phyloP scores from a whole-genome alignment of 176 grass and related monocot species.

The Musa schizocarpa region DNA sequence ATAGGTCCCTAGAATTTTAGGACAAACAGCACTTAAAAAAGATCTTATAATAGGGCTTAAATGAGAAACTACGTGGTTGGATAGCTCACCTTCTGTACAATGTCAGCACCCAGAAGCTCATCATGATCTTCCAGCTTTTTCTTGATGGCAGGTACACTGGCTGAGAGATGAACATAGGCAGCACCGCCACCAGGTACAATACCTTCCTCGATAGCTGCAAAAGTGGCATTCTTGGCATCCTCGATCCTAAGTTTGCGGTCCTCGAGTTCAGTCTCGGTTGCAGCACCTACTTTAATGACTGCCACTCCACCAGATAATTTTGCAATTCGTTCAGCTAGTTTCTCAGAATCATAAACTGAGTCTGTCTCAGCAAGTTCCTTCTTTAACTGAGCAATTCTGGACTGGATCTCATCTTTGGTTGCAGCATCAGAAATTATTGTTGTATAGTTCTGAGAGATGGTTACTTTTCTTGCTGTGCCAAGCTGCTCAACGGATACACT shows the following conservation, averaged over 20 bases:
- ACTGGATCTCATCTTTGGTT: conserved; percentile 10
- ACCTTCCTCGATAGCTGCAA: conserved; percentile 11
- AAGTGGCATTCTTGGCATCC: conserved; percentile 10
- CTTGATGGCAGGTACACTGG: neutral
- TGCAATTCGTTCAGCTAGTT: conserved; percentile 12
- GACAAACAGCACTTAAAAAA: neutral
- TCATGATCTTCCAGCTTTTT: neutral
- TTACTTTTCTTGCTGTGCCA: conserved; percentile 3
- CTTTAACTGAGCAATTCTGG: conserved; percentile 7
- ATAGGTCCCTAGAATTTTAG: neutral
- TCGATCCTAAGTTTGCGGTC: conserved; percentile 2
- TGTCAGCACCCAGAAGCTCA: conserved; percentile 2
- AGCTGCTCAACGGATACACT: conserved; percentile 1
- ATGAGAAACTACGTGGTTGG: neutral
- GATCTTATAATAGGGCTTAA: neutral
- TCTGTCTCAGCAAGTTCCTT: conserved; percentile 3
- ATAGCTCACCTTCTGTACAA: conserved; percentile 8
- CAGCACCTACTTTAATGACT: conserved; percentile 14
- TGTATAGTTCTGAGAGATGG: conserved; percentile 1
- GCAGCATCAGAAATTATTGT: conserved; percentile 4
- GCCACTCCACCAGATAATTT: conserved; percentile 10
- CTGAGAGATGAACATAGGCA: neutral
- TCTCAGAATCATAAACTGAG: neutral
- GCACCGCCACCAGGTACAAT: conserved; percentile 3
- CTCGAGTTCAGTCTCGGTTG: conserved; percentile 6